Evolutionary conservation across 2,329 filamentous ascomycete genomes (phyloP).

Genomic region (Pseudogymnoascus sp.): DNA sequence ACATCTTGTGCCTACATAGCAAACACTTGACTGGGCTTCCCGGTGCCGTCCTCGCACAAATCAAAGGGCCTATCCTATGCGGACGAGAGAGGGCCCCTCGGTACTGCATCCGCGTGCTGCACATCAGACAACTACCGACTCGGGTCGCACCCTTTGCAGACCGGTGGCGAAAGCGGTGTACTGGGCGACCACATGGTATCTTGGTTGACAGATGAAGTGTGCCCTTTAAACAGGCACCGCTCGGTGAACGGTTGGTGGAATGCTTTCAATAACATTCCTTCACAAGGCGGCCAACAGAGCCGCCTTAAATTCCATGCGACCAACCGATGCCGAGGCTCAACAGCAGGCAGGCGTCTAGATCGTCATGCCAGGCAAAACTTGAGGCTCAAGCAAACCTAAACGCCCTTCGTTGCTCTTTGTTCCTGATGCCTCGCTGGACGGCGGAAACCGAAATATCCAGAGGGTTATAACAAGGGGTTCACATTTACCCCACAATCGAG

Average conservation of each 20-base stretch:
- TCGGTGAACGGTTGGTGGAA: background rate
- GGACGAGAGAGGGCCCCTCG: too few relatives aligned
- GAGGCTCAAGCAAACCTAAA: background rate
- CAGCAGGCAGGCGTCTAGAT: background rate
- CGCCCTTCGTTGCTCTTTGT: background rate
- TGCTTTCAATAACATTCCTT: background rate
- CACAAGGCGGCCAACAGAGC: background rate
- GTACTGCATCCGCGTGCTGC: too few relatives aligned
- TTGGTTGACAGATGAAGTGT: too few relatives aligned
- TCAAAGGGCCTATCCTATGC: too few relatives aligned
- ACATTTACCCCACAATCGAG: background rate
- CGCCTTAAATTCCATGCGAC: background rate
- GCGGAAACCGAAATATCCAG: background rate
- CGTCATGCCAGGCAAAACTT: background rate
- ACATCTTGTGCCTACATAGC: too few relatives aligned
- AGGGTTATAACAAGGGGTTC: background rate
- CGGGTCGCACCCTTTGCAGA: too few relatives aligned
- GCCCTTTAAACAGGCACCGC: background rate
- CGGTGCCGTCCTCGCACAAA: too few relatives aligned
- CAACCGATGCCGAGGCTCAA: background rate
- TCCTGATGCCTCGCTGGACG: background rate
- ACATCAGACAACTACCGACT: too few relatives aligned
- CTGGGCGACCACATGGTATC: too few relatives aligned
- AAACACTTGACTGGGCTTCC: too few relatives aligned
- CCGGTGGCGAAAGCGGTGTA: too few relatives aligned